These are phyloP conservation scores for Hypoxylon sp. DNA, from an alignment of 2,329 filamentous ascomycete genomes.

Conservation along the genomic window DNA sequence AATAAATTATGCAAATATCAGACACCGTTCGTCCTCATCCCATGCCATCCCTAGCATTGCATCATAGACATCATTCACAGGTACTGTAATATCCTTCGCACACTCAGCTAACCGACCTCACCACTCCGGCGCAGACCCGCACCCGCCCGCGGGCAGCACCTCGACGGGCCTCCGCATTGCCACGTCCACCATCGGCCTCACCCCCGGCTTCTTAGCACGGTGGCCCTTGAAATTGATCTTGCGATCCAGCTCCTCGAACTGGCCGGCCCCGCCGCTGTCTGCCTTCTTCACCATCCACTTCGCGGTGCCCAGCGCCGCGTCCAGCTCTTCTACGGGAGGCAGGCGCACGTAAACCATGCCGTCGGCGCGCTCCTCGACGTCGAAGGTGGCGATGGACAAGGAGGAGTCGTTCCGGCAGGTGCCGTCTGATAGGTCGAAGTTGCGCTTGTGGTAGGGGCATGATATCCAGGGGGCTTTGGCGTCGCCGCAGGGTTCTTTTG, in stretches of 20 bases:
- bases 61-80: background rate
- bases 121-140: conserved; percentile 62
- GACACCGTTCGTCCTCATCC: background rate
- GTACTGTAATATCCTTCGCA: no score
- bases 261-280: conserved; percentile 60
- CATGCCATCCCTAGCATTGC: background rate
- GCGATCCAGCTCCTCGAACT: conserved; percentile 60
- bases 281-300: conserved; percentile 83
- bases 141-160: conserved; percentile 53
- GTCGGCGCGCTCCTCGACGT: conserved; percentile 76
- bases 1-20: background rate
- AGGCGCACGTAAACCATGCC: conserved; percentile 84
- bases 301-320: conserved; percentile 79
- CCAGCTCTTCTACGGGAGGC: conserved; percentile 83
- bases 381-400: conserved; percentile 86
- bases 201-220: conserved; percentile 58
- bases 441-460: conserved; percentile 90
- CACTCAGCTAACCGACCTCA: conserved; percentile 40
- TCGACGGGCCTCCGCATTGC: conserved; percentile 55
- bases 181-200: conserved; percentile 51
- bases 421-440: conserved; percentile 81
- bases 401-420: conserved; percentile 79
- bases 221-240: conserved; percentile 60
- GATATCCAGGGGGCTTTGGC: conserved; percentile 77
- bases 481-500: conserved; percentile 31